These are phyloP conservation scores for Parastagonospora avenae DNA, from an alignment of 2,329 filamentous ascomycete genomes.

Conservation along the genomic window DNA sequence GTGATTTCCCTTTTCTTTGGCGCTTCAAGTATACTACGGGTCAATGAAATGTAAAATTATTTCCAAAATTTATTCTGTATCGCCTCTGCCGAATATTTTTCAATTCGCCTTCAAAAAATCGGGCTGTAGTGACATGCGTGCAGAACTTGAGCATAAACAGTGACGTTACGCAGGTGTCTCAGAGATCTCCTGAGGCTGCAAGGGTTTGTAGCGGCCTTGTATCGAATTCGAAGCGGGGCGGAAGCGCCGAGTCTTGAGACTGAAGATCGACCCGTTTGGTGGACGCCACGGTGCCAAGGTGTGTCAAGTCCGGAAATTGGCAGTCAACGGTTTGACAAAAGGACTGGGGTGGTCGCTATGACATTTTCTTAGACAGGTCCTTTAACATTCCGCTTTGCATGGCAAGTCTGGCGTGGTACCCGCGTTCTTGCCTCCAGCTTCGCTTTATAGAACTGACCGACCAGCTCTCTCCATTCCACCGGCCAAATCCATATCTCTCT, in stretches of 20 bases:
- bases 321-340: too few species aligned
- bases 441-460: constrained; percentile 19
- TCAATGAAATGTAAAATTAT: constrained; percentile 43
- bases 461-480: constrained; percentile 23
- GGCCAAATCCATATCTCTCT: constrained; percentile 25
- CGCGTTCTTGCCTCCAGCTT: constrained; percentile 9
- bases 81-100: not conserved
- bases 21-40: constrained; percentile 14
- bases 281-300: not conserved
- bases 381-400: not conserved
- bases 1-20: constrained; percentile 25
- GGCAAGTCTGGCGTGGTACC: not conserved
- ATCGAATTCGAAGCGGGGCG: constrained; percentile 13
- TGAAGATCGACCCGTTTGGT: not conserved
- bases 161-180: constrained; percentile 19
- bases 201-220: constrained; percentile 19
- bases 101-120: not conserved
- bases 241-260: not conserved
- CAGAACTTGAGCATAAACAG: constrained; percentile 8
- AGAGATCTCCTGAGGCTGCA: constrained; percentile 13
- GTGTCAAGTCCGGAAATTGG: not conserved
- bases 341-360: not conserved
- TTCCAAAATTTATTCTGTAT: constrained; percentile 5
- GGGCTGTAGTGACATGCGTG: not conserved
- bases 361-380: not conserved